A percentile compares a stretch with the other conserved stretches of the same genome.
Evolutionary conservation across 306 rosid species (phyloP).

Genomic region (Dicorynia guianensis): DNA sequence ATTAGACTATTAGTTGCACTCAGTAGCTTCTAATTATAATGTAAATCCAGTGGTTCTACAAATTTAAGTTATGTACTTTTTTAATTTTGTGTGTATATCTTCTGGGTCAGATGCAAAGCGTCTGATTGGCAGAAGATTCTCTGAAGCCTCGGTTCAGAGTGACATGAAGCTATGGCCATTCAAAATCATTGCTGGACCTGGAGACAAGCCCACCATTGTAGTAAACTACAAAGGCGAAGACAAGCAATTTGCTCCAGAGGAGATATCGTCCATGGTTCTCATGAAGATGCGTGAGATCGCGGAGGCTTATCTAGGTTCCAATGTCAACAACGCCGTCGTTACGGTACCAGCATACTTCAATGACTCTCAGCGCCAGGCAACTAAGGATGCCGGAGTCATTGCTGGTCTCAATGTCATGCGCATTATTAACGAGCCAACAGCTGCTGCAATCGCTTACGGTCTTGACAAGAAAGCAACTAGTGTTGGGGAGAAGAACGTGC

Average conservation of each 20-base stretch:
- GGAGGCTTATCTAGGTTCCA: slow-evolving; percentile 44
- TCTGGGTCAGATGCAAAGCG: slow-evolving; percentile 46
- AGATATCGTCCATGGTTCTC: slow-evolving; percentile 29
- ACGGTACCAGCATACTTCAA: slow-evolving; percentile 52
- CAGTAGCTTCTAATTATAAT: too few species aligned
- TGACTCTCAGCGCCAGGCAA: slow-evolving; percentile 14
- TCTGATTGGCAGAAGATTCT: slow-evolving; percentile 51
- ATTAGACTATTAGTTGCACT: too few species aligned
- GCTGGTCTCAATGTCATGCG: too few species aligned
- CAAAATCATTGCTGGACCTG: slow-evolving; percentile 46
- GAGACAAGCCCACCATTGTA: slow-evolving; percentile 50
- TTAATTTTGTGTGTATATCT: too few species aligned
- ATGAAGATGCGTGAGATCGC: slow-evolving; percentile 47
- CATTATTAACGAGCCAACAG: too few species aligned
- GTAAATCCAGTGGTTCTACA: too few species aligned
- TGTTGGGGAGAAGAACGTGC: background rate
- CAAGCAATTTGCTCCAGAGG: slow-evolving; percentile 47
- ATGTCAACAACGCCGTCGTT: slow-evolving; percentile 45
- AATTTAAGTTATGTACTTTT: too few species aligned
- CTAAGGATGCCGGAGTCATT: too few species aligned
- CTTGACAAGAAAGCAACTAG: slow-evolving; percentile 41
- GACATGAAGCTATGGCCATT: slow-evolving; percentile 56
- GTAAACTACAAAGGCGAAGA: slow-evolving; percentile 48
- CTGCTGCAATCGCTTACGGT: slow-evolving; percentile 35
- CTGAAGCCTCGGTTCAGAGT: slow-evolving; percentile 42